phyloP scores from a whole-genome alignment of 768 basidiomycete genomes.

The Sarcodon sp. region DNA sequence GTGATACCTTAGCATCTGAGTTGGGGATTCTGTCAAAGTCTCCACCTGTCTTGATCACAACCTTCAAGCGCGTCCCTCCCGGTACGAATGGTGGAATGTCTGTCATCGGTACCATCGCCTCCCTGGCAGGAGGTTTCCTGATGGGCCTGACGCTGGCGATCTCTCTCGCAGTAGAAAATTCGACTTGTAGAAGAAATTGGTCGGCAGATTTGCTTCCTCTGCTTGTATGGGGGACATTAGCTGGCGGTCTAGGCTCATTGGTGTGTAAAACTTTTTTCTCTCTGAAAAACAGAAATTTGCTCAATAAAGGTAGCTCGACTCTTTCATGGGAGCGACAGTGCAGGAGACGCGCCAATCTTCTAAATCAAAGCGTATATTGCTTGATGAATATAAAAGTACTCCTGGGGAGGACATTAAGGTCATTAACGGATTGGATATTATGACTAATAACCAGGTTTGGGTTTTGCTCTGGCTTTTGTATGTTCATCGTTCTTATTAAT shows the following conservation, averaged over 20 bases:
- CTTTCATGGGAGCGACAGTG: slow-evolving; percentile 75
- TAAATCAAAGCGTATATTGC: slow-evolving; percentile 47
- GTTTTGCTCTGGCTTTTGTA: slow-evolving; percentile 1
- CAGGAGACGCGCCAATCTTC: slow-evolving; percentile 69
- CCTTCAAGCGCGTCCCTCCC: slow-evolving; percentile 58
- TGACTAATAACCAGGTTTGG: slow-evolving; percentile 77
- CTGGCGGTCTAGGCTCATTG: slow-evolving; percentile 72
- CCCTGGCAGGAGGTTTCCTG: slow-evolving; percentile 55
- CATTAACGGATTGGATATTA: slow-evolving; percentile 48
- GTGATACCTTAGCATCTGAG: slow-evolving; percentile 89
- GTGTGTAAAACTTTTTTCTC: slow-evolving; percentile 24
- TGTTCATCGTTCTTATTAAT: neutral
- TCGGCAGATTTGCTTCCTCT: slow-evolving; percentile 26
- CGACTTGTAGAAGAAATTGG: slow-evolving; percentile 31
- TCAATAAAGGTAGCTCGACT: slow-evolving; percentile 48
- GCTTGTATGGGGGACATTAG: slow-evolving; percentile 45
- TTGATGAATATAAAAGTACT: slow-evolving; percentile 28
- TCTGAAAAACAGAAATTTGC: slow-evolving; percentile 1
- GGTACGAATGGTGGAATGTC: slow-evolving; percentile 91
- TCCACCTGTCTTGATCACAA: slow-evolving; percentile 69
- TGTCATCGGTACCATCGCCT: slow-evolving; percentile 58
- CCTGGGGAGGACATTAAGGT: slow-evolving; percentile 35
- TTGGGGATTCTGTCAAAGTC: slow-evolving; percentile 72
- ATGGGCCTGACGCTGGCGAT: slow-evolving; percentile 54
- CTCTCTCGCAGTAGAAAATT: slow-evolving; percentile 50